A percentile compares a stretch with the other conserved stretches of the same genome.
Evolutionary conservation across 352 stramenopile genomes (phyloP).

Genomic region (Pelagophyceae sp.): DNA sequence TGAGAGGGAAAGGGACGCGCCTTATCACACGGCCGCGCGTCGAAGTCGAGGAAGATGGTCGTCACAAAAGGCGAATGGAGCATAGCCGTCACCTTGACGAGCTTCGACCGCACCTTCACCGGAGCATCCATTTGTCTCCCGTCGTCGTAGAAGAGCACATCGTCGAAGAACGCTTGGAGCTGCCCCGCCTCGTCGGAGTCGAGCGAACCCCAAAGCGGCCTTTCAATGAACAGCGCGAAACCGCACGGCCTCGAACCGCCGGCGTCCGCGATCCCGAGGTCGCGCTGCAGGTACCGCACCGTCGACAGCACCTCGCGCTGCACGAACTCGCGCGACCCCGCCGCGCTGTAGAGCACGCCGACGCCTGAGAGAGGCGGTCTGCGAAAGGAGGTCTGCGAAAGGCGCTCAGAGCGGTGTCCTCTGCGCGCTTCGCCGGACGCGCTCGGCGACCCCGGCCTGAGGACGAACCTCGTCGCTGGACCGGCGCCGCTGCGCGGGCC

Average conservation of each 20-base stretch:
- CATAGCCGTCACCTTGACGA: conserved; percentile 12
- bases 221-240: conserved; percentile 8
- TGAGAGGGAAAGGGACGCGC: too few species aligned
- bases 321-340: not conserved
- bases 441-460: not conserved
- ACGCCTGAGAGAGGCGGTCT: too few species aligned
- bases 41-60: conserved; percentile 18
- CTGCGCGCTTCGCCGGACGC: too few species aligned
- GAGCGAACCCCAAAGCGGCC: not conserved
- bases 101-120: not conserved
- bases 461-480: not conserved
- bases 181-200: not conserved
- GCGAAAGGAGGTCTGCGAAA: too few species aligned
- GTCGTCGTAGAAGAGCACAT: conserved; percentile 4
- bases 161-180: not conserved
- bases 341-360: conserved; percentile 1
- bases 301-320: conserved; percentile 3
- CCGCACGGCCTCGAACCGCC: not conserved
- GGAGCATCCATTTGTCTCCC: not conserved
- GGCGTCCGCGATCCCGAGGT: not conserved
- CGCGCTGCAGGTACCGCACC: not conserved
- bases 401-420: too few species aligned
- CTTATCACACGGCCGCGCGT: conserved; percentile 8
- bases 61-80: not conserved
- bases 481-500: not conserved